Evolutionary conservation across 2,329 filamentous ascomycete genomes (phyloP), one percentile per base, ranked within the genome.

Genomic region (Exophiala alcalophila): DNA sequence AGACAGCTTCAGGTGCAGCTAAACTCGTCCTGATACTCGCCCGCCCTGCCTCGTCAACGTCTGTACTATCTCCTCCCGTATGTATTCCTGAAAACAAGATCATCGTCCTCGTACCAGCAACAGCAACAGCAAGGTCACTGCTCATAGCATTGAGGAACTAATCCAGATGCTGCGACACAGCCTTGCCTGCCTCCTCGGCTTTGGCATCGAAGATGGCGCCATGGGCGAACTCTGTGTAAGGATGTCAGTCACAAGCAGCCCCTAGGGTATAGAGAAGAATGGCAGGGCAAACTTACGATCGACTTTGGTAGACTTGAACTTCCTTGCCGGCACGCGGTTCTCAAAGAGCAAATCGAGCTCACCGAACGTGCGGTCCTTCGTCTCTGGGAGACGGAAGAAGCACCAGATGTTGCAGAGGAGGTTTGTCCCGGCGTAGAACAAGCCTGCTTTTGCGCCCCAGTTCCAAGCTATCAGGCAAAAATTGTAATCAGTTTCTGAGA

Each of bases 361-460:
- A 10, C 34, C 47, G 37, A 43, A 53, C 2, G 47, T 45, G 8
- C 45, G 38, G 16, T 47, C 42, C 24, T 54, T 54, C n/a, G 51
- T 49, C 40, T 54, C 51, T 16, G 51, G 60, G 5, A 64, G 47
- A 4, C 57, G 52, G 34, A 57, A 63, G 44, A 56, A 63, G 12
- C 54, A 50, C 57, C 58, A 63, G 4, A 61, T 34, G 4, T 56
- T 36, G 15, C 52, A 55, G 5, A 61, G 39, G n/a, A 59, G 50
- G 39, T 57, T 57, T 16, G 56, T 54, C 3, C 53, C 56, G 3
- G 55, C 61, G 54, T 57, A 67, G 45, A 67, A 62, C 39, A 66
- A 62, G 3, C 50, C 52, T 7, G 47, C 31, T 32, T 59, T 60
- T 15, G 64, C 55, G 53, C 56, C 59, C 28, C 64, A 57, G 34